Percentiles rank a stretch among this genome's conserved stretches.
phyloP scores from a whole-genome alignment of 139 green algal genomes.

The Ettlia oleoabundans region DNA sequence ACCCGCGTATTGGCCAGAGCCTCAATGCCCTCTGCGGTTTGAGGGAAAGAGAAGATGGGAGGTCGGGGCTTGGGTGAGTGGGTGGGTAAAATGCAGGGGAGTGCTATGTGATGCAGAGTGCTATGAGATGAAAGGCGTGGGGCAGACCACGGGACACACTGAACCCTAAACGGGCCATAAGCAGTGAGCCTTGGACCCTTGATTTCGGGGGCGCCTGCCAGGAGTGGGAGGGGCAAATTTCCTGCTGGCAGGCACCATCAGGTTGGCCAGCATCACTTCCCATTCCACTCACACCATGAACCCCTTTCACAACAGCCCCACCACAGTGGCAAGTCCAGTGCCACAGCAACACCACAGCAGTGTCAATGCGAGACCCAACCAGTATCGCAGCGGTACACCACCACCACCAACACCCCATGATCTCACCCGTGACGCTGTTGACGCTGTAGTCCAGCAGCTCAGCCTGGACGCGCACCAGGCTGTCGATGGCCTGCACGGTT shows the following conservation, averaged over 20 bases:
- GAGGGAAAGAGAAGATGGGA: constrained; percentile 74
- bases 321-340: no score
- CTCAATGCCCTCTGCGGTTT: constrained; percentile 93
- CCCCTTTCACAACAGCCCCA: no score
- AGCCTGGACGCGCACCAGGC: constrained; percentile 75
- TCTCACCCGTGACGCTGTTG: constrained; percentile 70
- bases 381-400: no score
- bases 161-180: no score
- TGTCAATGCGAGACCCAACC: no score
- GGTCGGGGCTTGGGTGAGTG: background rate
- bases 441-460: constrained; percentile 90
- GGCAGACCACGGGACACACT: no score
- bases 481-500: constrained; percentile 72
- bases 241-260: no score
- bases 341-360: background rate
- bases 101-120: background rate
- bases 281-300: no score
- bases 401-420: background rate
- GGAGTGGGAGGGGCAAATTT: no score
- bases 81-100: background rate
- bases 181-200: no score
- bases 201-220: no score
- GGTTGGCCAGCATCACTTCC: no score
- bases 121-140: background rate
- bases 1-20: constrained; percentile 89